These are phyloP conservation scores for Ustilago lituana DNA, from an alignment of 1,284 basidiomycete genomes.

Conservation along the genomic window DNA sequence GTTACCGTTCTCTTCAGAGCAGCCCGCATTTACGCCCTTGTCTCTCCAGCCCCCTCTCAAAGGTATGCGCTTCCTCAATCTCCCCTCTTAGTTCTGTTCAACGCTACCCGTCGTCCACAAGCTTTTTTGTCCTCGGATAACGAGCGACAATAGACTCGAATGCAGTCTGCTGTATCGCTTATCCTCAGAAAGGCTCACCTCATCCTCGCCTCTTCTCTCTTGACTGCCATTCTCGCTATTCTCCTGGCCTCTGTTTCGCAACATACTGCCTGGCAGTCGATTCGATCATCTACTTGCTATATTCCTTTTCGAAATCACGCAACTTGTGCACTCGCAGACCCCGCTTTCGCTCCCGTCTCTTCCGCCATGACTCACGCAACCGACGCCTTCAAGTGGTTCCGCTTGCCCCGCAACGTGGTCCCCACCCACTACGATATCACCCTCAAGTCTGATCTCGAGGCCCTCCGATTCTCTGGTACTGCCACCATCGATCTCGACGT, in stretches of 20 bases:
- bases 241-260: conserved; percentile 1
- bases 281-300: conserved; percentile 20
- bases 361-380: conserved; percentile 48
- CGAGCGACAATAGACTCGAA: conserved; percentile 2
- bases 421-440: conserved; percentile 84
- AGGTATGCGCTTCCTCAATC: conserved; percentile 19
- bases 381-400: conserved; percentile 70
- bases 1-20: conserved; percentile 6
- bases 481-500: conserved; percentile 83
- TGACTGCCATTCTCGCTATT: conserved; percentile 20
- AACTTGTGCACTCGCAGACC: conserved; percentile 37
- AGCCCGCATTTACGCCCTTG: conserved; percentile 6
- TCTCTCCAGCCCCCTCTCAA: conserved; percentile 15
- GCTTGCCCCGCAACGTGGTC: conserved; percentile 79
- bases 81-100: neutral
- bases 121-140: neutral
- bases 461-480: conserved; percentile 79
- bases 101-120: neutral
- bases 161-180: conserved; percentile 6
- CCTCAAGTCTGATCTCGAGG: conserved; percentile 81
- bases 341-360: conserved; percentile 34
- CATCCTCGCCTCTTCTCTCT: conserved; percentile 20
- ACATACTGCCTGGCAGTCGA: conserved; percentile 17
- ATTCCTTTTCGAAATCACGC: conserved; percentile 29
- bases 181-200: conserved; percentile 25